Evolutionary conservation across 2,329 filamentous ascomycete species (phyloP), one percentile per base, ranked within the genome.

Genomic region (Neonectria hederae): DNA sequence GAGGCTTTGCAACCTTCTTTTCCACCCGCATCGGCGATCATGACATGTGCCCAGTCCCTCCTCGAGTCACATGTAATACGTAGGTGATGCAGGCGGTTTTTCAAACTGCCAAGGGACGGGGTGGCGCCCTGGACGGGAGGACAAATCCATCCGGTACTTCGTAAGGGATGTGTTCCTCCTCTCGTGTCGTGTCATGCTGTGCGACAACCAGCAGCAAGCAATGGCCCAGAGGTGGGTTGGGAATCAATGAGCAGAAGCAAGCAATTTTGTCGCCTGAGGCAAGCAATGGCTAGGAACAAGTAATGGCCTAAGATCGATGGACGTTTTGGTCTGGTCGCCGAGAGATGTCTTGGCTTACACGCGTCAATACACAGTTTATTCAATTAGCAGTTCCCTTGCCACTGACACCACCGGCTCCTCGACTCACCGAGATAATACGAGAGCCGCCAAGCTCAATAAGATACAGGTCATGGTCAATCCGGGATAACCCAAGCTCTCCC

Each of bases 1-100:
- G 49, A 52, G 10, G n/a, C 19, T 17, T 46, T 11, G 19, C 38
- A 35, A 14, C 35, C 26, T 53, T 53, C 14, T 22, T n/a, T 19
- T 54, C 28, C 21, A 28, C 19, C 45, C 21, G 19, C 49, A 52
- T 53, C n/a, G n/a, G n/a, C 38, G 28, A n/a, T n/a, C 21, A 59
- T 46, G 40, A 21, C 40, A n/a, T 54, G 48, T 42, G n/a, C 59
- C 54, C 48, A 21, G 49, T 35, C n/a, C 30, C 19, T 40, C 30
- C 19, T 45, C 35, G 40, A 21, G 21, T 48, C 24, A 28, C 26
- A 49, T 2, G 24, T n/a, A 11, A 19, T 14, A 32, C 9, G 30
- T 24, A 32, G 17, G 48, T 14, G n/a, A 21, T 19, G 26, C n/a
- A 14, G n/a, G 48, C 19, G 19, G 48, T 4, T 32, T 30, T 51